Evolutionary conservation across 2,329 filamentous ascomycete species (phyloP).

Genomic region (Mollisiaceae sp.): DNA sequence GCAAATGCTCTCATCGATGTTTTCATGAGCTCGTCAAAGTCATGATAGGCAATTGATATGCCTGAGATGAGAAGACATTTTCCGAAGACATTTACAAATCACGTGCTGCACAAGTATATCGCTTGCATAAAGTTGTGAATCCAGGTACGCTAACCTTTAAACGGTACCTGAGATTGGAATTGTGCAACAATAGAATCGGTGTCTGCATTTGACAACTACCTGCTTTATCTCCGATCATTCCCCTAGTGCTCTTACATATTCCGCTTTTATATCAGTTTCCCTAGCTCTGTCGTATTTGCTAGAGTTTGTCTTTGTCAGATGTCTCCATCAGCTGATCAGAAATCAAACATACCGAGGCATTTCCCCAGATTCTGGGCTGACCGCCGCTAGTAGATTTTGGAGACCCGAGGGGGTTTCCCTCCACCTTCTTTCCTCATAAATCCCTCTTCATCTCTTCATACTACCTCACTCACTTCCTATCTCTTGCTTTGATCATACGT

Average conservation of each 20-base stretch:
- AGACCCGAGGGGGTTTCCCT: constrained; percentile 15
- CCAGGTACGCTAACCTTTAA: background rate
- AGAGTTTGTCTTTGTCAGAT: constrained; percentile 2
- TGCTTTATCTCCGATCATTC: background rate
- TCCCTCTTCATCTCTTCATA: constrained; percentile 6
- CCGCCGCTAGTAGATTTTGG: background rate
- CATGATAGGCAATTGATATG: background rate
- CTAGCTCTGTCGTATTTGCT: background rate
- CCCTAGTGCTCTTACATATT: background rate
- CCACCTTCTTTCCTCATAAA: constrained; percentile 23
- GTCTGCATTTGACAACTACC: background rate
- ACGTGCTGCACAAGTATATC: background rate
- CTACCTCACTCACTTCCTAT: background rate
- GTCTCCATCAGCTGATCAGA: constrained; percentile 9
- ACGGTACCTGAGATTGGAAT: background rate
- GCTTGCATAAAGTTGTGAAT: background rate
- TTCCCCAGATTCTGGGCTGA: constrained; percentile 35
- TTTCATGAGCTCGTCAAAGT: background rate
- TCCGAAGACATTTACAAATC: too few relatives aligned
- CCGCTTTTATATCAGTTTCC: background rate
- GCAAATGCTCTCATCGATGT: constrained; percentile 27
- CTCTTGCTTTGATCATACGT: background rate
- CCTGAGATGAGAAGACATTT: constrained; percentile 3
- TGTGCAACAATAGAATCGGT: background rate
- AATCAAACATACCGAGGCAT: constrained; percentile 37